phyloP scores from a whole-genome alignment of 2,329 filamentous ascomycete species.

The Verticillium zaregamsianum region DNA sequence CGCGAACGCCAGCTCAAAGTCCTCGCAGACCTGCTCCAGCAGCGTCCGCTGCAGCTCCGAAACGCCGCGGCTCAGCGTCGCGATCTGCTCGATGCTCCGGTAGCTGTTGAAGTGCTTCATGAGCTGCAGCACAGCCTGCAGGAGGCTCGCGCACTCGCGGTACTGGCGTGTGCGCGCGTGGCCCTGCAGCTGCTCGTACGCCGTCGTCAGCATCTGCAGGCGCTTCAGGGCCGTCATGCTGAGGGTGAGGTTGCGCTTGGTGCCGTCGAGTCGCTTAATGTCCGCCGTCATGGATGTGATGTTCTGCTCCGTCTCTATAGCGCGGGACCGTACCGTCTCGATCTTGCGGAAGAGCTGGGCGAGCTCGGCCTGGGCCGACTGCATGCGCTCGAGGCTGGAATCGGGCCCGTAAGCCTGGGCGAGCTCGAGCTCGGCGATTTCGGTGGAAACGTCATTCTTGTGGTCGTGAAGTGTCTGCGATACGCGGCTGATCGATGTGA shows the following conservation, averaged over 20 bases:
- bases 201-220: conserved; percentile 96
- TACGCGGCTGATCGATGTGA: conserved; percentile 71
- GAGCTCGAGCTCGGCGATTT: conserved; percentile 70
- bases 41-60: conserved; percentile 89
- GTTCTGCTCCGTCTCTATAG: conserved; percentile 86
- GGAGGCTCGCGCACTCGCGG: conserved; percentile 84
- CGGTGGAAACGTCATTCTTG: conserved; percentile 75
- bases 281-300: conserved; percentile 99
- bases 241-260: conserved; percentile 91
- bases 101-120: conserved; percentile 99
- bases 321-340: conserved; percentile 83
- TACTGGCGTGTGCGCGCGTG: conserved; percentile 86
- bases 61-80: conserved; percentile 85
- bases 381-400: conserved; percentile 86
- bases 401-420: conserved; percentile 81
- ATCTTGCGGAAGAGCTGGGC: conserved; percentile 90
- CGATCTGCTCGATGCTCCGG: conserved; percentile 95
- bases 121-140: conserved; percentile 93
- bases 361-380: conserved; percentile 84
- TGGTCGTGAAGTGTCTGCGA: conserved; percentile 69
- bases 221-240: conserved; percentile 98
- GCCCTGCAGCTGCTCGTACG: conserved; percentile 91
- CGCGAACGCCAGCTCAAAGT: conserved; percentile 93
- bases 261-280: conserved; percentile 94
- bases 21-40: conserved; percentile 96